These are phyloP conservation scores for Microbotryum scabiosae DNA, from an alignment of 1,284 basidiomycete species.

Conservation along the genomic window DNA sequence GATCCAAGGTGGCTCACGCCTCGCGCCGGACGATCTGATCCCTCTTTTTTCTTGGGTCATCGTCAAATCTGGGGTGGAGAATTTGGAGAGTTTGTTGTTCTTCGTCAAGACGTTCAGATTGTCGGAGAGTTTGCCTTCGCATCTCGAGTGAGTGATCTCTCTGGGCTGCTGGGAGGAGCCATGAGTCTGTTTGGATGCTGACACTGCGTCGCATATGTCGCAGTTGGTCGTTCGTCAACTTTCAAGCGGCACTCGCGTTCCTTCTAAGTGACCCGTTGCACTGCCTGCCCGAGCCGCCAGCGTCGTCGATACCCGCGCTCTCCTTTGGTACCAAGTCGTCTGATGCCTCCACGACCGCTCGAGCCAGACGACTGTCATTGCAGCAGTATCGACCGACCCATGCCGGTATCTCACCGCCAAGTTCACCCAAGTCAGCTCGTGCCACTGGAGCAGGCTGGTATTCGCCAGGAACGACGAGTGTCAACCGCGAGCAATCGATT, in stretches of 20 bases:
- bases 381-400: neutral
- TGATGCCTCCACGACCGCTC: neutral
- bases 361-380: neutral
- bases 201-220: neutral
- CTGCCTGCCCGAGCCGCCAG: neutral
- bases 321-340: neutral
- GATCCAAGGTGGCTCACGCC: neutral
- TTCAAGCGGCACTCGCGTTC: constrained; percentile 7
- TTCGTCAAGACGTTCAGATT: constrained; percentile 10
- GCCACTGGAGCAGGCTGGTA: neutral
- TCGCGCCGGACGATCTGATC: constrained; percentile 9
- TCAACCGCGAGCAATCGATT: neutral
- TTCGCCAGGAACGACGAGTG: neutral
- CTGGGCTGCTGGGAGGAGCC: too few relatives aligned
- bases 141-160: constrained; percentile 11
- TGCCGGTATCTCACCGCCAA: neutral
- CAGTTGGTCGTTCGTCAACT: constrained; percentile 12
- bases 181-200: too few relatives aligned
- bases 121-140: neutral
- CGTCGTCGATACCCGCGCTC: neutral
- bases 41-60: constrained; percentile 4
- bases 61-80: neutral
- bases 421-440: neutral
- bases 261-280: constrained; percentile 6
- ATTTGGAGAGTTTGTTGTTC: constrained; percentile 8